These are phyloP conservation scores for Chaetomium sp. DNA, from an alignment of 2,329 filamentous ascomycete genomes.

Conservation along the genomic window DNA sequence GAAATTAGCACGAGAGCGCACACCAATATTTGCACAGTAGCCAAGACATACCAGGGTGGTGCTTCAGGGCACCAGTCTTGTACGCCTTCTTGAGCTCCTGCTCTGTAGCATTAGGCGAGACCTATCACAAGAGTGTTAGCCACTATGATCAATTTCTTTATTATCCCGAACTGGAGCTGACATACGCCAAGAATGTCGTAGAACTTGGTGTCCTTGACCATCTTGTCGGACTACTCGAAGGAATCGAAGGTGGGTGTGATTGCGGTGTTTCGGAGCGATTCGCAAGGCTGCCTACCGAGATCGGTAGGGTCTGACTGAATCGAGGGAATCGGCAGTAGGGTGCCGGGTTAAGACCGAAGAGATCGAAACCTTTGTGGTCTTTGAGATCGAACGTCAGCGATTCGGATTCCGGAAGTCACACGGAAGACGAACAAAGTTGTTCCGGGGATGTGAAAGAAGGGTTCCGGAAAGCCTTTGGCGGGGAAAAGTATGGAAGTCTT, in stretches of 20 bases:
- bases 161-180: background rate
- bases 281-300: background rate
- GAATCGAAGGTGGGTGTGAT: background rate
- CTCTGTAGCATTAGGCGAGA: slow-evolving; percentile 72
- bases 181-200: slow-evolving; percentile 75
- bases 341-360: background rate
- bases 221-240: slow-evolving; percentile 21
- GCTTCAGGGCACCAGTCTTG: slow-evolving; percentile 75
- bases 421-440: background rate
- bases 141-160: slow-evolving; percentile 5
- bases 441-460: background rate
- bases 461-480: background rate
- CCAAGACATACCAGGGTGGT: slow-evolving; percentile 64
- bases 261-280: background rate
- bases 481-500: too few relatives aligned
- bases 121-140: slow-evolving; percentile 41
- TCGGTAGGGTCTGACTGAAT: slow-evolving; percentile 7
- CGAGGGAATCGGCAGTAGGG: background rate
- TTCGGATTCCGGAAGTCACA: background rate
- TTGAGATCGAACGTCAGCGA: background rate
- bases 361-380: background rate
- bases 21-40: background rate
- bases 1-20: slow-evolving; percentile 1
- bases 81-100: slow-evolving; percentile 87
- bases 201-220: slow-evolving; percentile 39